A percentile compares a stretch with the other conserved stretches of the same genome.
Evolutionary conservation across 345 rosid species (phyloP).

Genomic region (Psidium guajava): DNA sequence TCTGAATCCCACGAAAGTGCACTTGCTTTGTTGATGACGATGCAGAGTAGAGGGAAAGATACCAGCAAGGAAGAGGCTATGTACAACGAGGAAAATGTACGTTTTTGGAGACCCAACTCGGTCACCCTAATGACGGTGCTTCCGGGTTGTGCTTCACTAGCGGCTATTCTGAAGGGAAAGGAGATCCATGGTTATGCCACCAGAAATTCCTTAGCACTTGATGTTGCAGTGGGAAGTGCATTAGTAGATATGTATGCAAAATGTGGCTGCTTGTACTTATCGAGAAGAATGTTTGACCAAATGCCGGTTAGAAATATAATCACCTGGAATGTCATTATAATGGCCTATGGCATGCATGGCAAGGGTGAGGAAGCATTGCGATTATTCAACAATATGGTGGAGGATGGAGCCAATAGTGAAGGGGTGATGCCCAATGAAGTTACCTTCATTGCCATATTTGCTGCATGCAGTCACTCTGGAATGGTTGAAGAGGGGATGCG

Average conservation of each 20-base stretch:
- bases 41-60: slow-evolving; percentile 38
- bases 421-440: slow-evolving; percentile 62
- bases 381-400: slow-evolving; percentile 44
- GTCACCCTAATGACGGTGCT: slow-evolving; percentile 83
- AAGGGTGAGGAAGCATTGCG: slow-evolving; percentile 57
- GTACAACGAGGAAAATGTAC: slow-evolving; percentile 6
- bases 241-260: slow-evolving; percentile 89
- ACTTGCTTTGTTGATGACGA: slow-evolving; percentile 41
- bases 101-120: slow-evolving; percentile 49
- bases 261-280: slow-evolving; percentile 57
- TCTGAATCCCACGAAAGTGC: slow-evolving; percentile 48
- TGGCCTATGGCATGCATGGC: slow-evolving; percentile 97
- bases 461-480: slow-evolving; percentile 88
- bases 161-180: slow-evolving; percentile 72
- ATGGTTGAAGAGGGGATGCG: slow-evolving; percentile 66
- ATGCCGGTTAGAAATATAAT: slow-evolving; percentile 58
- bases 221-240: slow-evolving; percentile 88
- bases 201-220: slow-evolving; percentile 49
- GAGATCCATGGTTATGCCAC: slow-evolving; percentile 86
- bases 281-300: slow-evolving; percentile 49
- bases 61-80: neutral
- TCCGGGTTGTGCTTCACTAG: slow-evolving; percentile 68
- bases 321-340: slow-evolving; percentile 83
- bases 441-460: slow-evolving; percentile 64
- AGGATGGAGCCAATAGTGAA: slow-evolving; percentile 10